A percentile compares a stretch with the other conserved stretches of the same genome.
phyloP scores from a whole-genome alignment of 1,139 yeast species.

The Suhomyces yuchorum region DNA sequence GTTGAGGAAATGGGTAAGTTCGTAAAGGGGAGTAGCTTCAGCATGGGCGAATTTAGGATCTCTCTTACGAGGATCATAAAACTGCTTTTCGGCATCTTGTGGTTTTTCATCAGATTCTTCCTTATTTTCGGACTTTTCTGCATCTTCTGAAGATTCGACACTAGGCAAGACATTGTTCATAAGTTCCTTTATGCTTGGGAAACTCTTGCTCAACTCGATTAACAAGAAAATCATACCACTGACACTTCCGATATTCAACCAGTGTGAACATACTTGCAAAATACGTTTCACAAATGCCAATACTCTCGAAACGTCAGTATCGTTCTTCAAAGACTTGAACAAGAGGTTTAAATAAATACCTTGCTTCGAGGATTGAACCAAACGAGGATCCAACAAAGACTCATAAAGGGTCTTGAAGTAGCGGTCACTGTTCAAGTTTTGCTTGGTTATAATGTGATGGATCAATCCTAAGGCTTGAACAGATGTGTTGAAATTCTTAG shows the following conservation, averaged over 20 bases:
- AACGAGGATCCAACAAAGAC: conserved; percentile 81
- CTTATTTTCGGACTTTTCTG: conserved; percentile 11
- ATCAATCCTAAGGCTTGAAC: conserved; percentile 89
- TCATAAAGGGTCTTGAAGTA: conserved; percentile 89
- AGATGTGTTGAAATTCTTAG: conserved; percentile 91
- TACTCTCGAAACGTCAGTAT: conserved; percentile 63
- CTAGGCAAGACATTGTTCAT: conserved; percentile 12
- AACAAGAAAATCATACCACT: conserved; percentile 86
- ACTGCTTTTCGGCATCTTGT: conserved; percentile 4
- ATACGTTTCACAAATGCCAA: conserved; percentile 91
- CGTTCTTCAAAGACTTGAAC: conserved; percentile 80
- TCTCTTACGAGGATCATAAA: conserved; percentile 86
- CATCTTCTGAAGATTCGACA: conserved; percentile 8
- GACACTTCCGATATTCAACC: conserved; percentile 87
- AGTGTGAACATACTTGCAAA: conserved; percentile 78
- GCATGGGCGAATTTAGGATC: conserved; percentile 92
- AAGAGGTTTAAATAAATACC: conserved; percentile 84
- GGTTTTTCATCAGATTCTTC: conserved; percentile 11
- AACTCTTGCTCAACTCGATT: conserved; percentile 55
- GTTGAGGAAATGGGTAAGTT: conserved; percentile 64
- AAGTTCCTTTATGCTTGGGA: conserved; percentile 46
- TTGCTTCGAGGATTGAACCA: conserved; percentile 82
- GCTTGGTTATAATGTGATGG: conserved; percentile 68
- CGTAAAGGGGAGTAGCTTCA: conserved; percentile 82
- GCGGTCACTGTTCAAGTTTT: conserved; percentile 65